Percentiles rank a stretch among this genome's conserved stretches.
Evolutionary conservation across 2,329 filamentous ascomycete genomes (phyloP).

Genomic region (Fusarium graminum): DNA sequence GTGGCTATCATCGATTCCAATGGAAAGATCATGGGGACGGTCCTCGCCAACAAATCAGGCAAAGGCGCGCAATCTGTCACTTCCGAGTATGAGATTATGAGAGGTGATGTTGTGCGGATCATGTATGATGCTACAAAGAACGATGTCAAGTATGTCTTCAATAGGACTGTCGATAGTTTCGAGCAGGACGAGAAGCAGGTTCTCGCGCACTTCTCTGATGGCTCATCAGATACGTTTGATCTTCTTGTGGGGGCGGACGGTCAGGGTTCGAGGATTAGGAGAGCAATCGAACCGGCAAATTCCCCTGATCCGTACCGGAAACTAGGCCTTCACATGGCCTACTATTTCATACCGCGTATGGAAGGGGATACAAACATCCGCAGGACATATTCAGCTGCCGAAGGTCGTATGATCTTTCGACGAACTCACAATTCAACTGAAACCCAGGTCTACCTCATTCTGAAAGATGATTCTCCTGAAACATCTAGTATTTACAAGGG

Average conservation of each 20-base stretch:
- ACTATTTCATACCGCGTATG: slow-evolving; percentile 33
- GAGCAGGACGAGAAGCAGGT: slow-evolving; percentile 33
- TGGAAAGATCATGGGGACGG: slow-evolving; percentile 21
- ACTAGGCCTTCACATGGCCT: slow-evolving; percentile 34
- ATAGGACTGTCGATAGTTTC: slow-evolving; percentile 23
- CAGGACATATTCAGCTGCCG: slow-evolving; percentile 16
- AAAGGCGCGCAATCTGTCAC: slow-evolving; percentile 55
- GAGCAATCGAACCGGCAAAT: slow-evolving; percentile 4
- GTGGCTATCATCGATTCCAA: slow-evolving; percentile 13
- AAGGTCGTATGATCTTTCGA: slow-evolving; percentile 35
- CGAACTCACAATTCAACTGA: slow-evolving; percentile 36
- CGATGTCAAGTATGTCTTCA: slow-evolving; percentile 15
- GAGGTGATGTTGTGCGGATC: slow-evolving; percentile 63
- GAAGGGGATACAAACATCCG: slow-evolving; percentile 31
- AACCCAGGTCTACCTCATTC: slow-evolving; percentile 33
- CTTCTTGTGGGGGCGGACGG: slow-evolving; percentile 33
- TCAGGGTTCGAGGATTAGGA: slow-evolving; percentile 32
- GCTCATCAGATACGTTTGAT: slow-evolving; percentile 24
- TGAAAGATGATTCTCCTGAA: slow-evolving; percentile 22
- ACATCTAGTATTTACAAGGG: slow-evolving; percentile 21
- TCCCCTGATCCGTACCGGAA: slow-evolving; percentile 38
- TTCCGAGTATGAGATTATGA: slow-evolving; percentile 67
- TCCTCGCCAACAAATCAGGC: slow-evolving; percentile 38
- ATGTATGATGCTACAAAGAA: slow-evolving; percentile 51
- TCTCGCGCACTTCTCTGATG: slow-evolving; percentile 29